Base-by-base conservation (phyloP, 352 stramenopile species). In the Thraustotheca clavata region DNA sequence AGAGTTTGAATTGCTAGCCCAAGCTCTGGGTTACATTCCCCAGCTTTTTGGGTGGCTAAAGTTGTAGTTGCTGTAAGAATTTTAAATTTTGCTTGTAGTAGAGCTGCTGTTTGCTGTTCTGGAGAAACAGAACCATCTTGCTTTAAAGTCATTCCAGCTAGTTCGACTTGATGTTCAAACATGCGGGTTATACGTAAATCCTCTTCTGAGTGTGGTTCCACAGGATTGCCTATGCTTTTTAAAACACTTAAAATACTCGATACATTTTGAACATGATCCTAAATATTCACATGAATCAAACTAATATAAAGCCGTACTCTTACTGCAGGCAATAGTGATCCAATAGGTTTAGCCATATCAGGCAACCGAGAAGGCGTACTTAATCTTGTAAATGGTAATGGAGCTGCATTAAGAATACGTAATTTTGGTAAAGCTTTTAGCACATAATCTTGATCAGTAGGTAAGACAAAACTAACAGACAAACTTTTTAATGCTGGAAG, bases 401-500 rank as follows among this genome's bases (percentile, higher is more conserved):
- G 72, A 3, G 61, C 76, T 0, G 73, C 80, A 39, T 90, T 90
- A 14, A 90, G 69, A 59, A 87, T 83, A 0, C 73, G 70, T 8
- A 90, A 69, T 60, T 67, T 66, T 0, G 80, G 79, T 4, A 90
- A 70, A 73, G 86, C 82, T 35, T 74, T 67, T 6, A 76, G 67
- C 8, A 90, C 43, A 18, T 87, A 49, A 26, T 76, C 73, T 41
- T 90, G 79, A 9, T 86, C 72, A 4, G 73, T 70, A 31, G 72
- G 50, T 31, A 62, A 80, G 26, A 61, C 73, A 9, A 90, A 67
- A 12, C 76, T 74, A 40, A 88, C 50, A 49, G 74, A 80, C 20
- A 90, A 70, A 34, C 76, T 87, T 38, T 86, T 86, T 24, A 90
- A 61, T 1, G 71, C 76, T n/a, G 62, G 40, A 46, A 80, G 87